phyloP scores from a whole-genome alignment of 208 protist genomes.

The Trypanosoma platydactyli region DNA sequence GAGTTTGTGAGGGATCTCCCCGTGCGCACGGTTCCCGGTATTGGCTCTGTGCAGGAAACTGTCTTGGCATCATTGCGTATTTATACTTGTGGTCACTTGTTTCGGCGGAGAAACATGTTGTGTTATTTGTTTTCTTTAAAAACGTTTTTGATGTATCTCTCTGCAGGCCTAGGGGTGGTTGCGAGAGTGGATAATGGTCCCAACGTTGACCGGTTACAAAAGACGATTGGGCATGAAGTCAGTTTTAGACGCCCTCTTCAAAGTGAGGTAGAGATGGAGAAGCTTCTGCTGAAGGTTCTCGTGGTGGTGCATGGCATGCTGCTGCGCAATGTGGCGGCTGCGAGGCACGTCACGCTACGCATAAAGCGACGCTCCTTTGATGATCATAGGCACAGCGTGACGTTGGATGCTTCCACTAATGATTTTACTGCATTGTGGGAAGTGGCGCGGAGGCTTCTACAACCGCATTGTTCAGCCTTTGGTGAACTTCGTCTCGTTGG shows the following conservation, averaged over 20 bases:
- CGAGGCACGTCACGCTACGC: conserved; percentile 54
- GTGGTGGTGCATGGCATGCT: conserved; percentile 52
- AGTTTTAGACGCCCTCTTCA: conserved; percentile 68
- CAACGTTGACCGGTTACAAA: conserved; percentile 34
- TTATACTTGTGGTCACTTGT: conserved; percentile 73
- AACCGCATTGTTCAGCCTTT: conserved; percentile 59
- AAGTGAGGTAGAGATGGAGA: conserved; percentile 49
- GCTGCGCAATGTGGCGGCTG: conserved; percentile 50
- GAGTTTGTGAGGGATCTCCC: conserved; percentile 71
- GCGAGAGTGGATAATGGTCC: conserved; percentile 45
- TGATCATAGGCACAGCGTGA: conserved; percentile 59
- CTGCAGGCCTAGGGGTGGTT: conserved; percentile 69
- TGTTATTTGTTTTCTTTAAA: conserved; percentile 76
- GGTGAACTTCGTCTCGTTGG: conserved; percentile 75
- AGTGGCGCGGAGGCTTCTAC: conserved; percentile 54
- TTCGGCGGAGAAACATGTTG: conserved; percentile 67
- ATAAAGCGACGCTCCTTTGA: conserved; percentile 79
- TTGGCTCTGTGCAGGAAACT: conserved; percentile 76
- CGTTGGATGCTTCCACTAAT: conserved; percentile 58
- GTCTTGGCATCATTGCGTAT: conserved; percentile 72
- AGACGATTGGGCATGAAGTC: conserved; percentile 80
- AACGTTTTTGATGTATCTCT: conserved; percentile 77
- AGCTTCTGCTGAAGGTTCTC: conserved; percentile 53
- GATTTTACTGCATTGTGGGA: conserved; percentile 70
- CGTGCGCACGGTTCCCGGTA: conserved; percentile 79